phyloP scores from a whole-genome alignment of 2,329 filamentous ascomycete species.

The Colletotrichum sp. region DNA sequence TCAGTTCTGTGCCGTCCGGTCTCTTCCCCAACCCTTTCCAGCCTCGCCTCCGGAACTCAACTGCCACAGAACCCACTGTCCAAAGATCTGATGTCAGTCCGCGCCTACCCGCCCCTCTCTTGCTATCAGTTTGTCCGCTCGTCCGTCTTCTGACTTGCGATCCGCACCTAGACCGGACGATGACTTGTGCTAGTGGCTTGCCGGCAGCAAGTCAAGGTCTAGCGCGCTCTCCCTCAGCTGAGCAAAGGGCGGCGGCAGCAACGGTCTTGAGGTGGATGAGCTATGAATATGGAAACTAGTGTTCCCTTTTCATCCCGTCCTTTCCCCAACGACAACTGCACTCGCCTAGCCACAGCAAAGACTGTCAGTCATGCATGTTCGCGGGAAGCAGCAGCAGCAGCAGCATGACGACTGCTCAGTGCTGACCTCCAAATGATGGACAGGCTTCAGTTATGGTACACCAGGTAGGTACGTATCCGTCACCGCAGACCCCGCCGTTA shows the following conservation, averaged over 20 bases:
- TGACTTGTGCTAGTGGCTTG: slow-evolving; percentile 14
- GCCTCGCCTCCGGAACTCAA: not conserved
- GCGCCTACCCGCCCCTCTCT: not conserved
- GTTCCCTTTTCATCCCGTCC: not conserved
- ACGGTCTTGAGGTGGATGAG: not conserved
- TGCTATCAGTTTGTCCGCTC: not conserved
- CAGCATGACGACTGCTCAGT: not conserved
- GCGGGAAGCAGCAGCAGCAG: not conserved
- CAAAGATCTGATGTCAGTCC: not conserved
- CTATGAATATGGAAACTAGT: not conserved
- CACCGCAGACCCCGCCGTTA: not conserved
- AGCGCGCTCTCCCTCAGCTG: not conserved
- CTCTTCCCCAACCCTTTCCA: slow-evolving; percentile 1
- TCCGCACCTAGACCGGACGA: not conserved
- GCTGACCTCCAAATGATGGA: not conserved
- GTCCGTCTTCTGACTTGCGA: not conserved
- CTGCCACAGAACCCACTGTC: not conserved
- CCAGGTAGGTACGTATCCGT: not conserved
- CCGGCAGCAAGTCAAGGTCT: not conserved
- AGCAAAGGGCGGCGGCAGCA: not conserved
- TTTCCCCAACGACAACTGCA: not conserved
- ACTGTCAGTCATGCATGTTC: not conserved
- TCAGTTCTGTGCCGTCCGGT: not conserved
- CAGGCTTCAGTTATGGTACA: not conserved
- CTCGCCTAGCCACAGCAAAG: not conserved